phyloP scores from a whole-genome alignment of 306 rosid genomes.

The Prinsepia uniflora region DNA sequence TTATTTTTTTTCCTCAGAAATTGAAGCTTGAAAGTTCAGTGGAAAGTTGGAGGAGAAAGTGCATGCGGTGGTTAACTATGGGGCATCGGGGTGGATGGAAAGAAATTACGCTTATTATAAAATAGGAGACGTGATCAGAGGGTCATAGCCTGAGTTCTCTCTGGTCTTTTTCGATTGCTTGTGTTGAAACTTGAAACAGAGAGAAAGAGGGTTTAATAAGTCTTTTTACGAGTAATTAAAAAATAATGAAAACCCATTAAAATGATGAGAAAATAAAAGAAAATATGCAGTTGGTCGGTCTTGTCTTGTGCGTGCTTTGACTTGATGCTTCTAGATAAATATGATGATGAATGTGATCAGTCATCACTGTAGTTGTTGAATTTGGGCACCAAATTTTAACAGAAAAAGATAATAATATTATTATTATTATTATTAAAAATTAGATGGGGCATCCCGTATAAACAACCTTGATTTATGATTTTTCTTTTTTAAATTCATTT shows the following conservation, averaged over 20 bases:
- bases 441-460: too few species aligned
- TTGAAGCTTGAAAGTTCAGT: not conserved
- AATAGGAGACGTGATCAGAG: not conserved
- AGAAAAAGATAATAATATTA: not conserved
- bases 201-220: not conserved
- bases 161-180: constrained; percentile 28
- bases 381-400: not conserved
- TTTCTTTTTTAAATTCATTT: too few species aligned
- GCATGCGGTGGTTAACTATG: not conserved
- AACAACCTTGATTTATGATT: too few species aligned
- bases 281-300: constrained; percentile 10
- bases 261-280: not conserved
- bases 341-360: too few species aligned
- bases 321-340: constrained; percentile 12
- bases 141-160: constrained; percentile 15
- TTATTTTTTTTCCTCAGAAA: not conserved
- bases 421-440: too few species aligned
- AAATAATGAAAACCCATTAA: too few species aligned
- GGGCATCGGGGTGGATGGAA: constrained; percentile 6
- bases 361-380: not conserved
- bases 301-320: constrained; percentile 23
- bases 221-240: too few species aligned
- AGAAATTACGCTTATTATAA: not conserved
- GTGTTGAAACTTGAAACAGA: constrained; percentile 17
- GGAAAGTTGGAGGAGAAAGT: constrained; percentile 13